Conservation (phyloP, 176 grass and related monocot species). For the Chrysopogon serrulatus region DNA sequence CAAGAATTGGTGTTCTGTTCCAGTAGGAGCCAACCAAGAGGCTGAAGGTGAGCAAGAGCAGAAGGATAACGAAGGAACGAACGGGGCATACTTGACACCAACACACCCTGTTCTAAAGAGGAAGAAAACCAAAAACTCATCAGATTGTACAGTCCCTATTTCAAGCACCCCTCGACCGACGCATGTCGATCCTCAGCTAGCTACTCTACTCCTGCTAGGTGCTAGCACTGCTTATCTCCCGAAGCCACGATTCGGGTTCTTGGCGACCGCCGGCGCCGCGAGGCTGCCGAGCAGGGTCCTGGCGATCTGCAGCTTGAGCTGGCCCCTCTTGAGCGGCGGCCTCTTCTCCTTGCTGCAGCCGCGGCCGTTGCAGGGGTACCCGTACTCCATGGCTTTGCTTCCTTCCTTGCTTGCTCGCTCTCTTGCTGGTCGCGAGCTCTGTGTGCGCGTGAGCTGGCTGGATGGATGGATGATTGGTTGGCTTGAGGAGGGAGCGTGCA, state of each 20-base stretch:
- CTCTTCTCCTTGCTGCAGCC: conserved; percentile 27
- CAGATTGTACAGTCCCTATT: background rate
- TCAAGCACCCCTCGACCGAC: background rate
- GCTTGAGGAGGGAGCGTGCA: background rate
- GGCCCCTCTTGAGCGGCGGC: conserved; percentile 51
- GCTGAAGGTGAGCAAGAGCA: background rate
- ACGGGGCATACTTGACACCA: background rate
- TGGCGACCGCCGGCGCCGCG: conserved; percentile 19
- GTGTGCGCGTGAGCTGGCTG: background rate
- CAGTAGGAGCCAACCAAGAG: background rate
- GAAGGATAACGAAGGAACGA: background rate
- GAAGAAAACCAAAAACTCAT: background rate
- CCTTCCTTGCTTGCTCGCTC: background rate
- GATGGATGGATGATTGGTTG: background rate
- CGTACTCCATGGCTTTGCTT: conserved; percentile 35
- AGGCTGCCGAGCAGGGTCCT: conserved; percentile 21
- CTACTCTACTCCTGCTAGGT: background rate
- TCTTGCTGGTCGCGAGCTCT: background rate
- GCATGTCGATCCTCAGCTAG: background rate
- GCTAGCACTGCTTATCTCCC: background rate
- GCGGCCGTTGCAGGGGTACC: conserved; percentile 14
- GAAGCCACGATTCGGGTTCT: conserved; percentile 23
- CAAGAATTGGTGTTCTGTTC: background rate
- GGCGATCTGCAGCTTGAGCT: conserved; percentile 50
- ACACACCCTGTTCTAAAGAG: background rate